Evolutionary conservation across 306 rosid species (phyloP).

Genomic region (Prinsepia uniflora): DNA sequence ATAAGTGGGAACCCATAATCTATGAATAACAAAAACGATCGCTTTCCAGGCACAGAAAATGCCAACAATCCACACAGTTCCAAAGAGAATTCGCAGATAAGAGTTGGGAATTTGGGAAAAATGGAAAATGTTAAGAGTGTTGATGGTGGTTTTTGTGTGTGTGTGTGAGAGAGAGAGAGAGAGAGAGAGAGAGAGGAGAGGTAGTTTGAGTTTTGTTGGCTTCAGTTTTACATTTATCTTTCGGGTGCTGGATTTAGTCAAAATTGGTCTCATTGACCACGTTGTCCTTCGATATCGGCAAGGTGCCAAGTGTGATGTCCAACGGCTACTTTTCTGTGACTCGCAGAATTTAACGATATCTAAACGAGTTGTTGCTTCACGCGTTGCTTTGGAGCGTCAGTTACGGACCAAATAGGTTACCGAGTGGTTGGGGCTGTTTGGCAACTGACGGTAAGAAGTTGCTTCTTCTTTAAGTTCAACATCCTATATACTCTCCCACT

Average conservation of each 20-base stretch:
- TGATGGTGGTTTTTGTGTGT: not conserved
- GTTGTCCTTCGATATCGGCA: constrained; percentile 38
- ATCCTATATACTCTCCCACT: too few species aligned
- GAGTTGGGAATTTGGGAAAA: not conserved
- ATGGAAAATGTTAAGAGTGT: not conserved
- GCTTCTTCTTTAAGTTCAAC: too few species aligned
- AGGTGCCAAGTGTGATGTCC: constrained; percentile 6
- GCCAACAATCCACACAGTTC: not conserved
- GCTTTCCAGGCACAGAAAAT: not conserved
- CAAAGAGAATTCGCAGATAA: not conserved
- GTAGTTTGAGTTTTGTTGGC: not conserved
- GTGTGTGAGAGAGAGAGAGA: not conserved
- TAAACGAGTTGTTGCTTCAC: not conserved
- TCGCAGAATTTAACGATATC: not conserved
- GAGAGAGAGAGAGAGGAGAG: not conserved
- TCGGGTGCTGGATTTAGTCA: not conserved
- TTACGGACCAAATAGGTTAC: not conserved
- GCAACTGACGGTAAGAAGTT: not conserved
- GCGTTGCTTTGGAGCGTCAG: constrained; percentile 13
- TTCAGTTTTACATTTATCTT: not conserved
- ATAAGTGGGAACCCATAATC: not conserved
- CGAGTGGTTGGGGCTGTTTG: not conserved
- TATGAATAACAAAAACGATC: not conserved
- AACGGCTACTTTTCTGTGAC: constrained; percentile 48
- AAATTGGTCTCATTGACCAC: not conserved